phyloP scores from a whole-genome alignment of 129 eudicot species.

The Glebionis coronaria region DNA sequence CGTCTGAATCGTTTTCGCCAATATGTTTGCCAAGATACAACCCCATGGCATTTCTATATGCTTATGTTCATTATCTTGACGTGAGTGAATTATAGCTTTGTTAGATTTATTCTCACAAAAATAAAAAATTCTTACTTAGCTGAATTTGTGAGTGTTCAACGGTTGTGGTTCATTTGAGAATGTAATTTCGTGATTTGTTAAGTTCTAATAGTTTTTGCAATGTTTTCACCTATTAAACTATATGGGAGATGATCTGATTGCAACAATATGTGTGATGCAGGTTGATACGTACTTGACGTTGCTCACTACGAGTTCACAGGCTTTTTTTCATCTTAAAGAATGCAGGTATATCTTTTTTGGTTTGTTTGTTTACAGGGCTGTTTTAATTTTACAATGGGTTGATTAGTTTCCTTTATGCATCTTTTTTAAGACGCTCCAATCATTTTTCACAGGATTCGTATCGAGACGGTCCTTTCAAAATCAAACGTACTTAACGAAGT shows the following conservation, averaged over 20 bases:
- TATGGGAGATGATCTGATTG: conserved; percentile 3
- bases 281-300: conserved; percentile 78
- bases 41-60: conserved; percentile 92
- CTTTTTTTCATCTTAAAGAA: conserved; percentile 89
- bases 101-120: conserved; percentile 1
- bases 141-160: neutral
- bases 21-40: conserved; percentile 97
- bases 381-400: too few relatives aligned
- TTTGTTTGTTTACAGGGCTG: neutral
- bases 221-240: neutral
- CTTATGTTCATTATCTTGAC: conserved; percentile 90
- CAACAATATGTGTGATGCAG: conserved; percentile 38
- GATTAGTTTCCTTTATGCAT: neutral
- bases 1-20: conserved; percentile 96
- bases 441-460: conserved; percentile 54
- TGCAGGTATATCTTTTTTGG: conserved; percentile 55
- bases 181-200: conserved; percentile 4
- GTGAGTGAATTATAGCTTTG: conserved; percentile 47
- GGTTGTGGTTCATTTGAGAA: conserved; percentile 8
- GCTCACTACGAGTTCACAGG: conserved; percentile 90
- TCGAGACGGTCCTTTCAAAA: conserved; percentile 73
- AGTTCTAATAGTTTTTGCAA: neutral
- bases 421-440: neutral
- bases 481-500: conserved; percentile 84
- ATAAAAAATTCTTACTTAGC: conserved; percentile 3